Conservation (phyloP, 768 basidiomycete genomes). For the Ramaria rubella region DNA sequence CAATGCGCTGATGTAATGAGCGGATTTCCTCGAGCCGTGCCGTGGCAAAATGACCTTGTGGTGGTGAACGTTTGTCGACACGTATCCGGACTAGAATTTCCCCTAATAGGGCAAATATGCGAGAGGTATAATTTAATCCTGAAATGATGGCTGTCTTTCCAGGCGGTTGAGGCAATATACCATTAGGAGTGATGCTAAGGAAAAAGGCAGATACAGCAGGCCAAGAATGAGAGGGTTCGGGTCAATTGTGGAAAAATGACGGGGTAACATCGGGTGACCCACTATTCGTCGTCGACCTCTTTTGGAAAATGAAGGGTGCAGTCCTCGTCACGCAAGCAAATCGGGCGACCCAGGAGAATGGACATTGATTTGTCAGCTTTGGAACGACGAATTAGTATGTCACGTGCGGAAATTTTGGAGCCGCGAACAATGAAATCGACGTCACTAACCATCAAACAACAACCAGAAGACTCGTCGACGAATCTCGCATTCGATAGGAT, state of each 20-base stretch:
- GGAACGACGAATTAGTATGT: constrained; percentile 9
- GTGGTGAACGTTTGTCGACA: constrained; percentile 80
- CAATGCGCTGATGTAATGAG: constrained; percentile 69
- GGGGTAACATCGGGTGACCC: constrained; percentile 34
- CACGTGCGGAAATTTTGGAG: constrained; percentile 1
- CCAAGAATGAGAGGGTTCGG: constrained; percentile 15
- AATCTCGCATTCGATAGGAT: constrained; percentile 84
- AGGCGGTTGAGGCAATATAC: constrained; percentile 81
- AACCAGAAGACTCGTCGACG: constrained; percentile 86
- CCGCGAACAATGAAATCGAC: not conserved
- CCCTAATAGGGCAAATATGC: constrained; percentile 79
- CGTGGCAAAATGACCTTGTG: constrained; percentile 79
- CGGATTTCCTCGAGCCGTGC: constrained; percentile 80
- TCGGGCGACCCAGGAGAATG: constrained; percentile 75
- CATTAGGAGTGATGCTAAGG: constrained; percentile 70
- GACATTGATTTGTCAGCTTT: constrained; percentile 88
- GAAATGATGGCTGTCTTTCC: constrained; percentile 80
- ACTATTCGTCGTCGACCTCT: constrained; percentile 89
- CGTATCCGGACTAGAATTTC: constrained; percentile 84
- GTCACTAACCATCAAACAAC: constrained; percentile 68
- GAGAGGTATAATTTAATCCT: constrained; percentile 80
- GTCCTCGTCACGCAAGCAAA: constrained; percentile 84
- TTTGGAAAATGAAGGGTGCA: constrained; percentile 85
- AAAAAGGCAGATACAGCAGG: not conserved
- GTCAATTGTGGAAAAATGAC: constrained; percentile 24